Evolutionary conservation across 1,139 yeast genomes (phyloP), one percentile per base, ranked within the genome.

Genomic region (Waltiozyma sp.): DNA sequence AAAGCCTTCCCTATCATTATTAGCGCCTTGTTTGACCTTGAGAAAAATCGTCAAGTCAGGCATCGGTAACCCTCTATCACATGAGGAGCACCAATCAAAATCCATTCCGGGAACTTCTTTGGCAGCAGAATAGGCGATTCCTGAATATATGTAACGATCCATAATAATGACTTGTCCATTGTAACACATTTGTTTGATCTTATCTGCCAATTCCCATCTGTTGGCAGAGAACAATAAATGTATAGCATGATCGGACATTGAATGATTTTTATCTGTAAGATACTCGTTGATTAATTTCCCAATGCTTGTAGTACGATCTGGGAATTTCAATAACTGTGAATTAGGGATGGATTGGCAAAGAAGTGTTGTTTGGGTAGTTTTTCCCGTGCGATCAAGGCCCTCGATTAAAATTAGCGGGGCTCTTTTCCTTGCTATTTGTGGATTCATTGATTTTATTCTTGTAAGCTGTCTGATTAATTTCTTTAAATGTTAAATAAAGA

Each of bases 381-480:
- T 93, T 0, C 99, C 99, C 0, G 97, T 82, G 42, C 98, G 67
- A 58, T 93, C 99, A 2, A 91, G 73, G 0, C 99, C 99, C 62
- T 93, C 99, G 5, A 93, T 71, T 7, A 87, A 73, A 23, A 93
- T 81, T 41, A 93, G 66, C 40, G 72, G 71, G 2, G 96, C 96
- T 51, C 96, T 57, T 18, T 21, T 21, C 8, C 23, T 21, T 21
- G 4, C 23, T 21, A 21, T 21, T 21, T 4, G 23, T 5, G 23
- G 23, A 8, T 4, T 8, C 23, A 21, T 21, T 4, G 4, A 5
- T 21, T 21, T 21, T 4, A 21, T 5, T 21, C 8, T 4, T 21
- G 8, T 21, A 8, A 21, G 23, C n/a, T n/a, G n/a, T n/a, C n/a
- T n/a, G n/a, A n/a, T n/a, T n/a, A n/a, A n/a, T n/a, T n/a, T n/a